Percentiles rank a stretch among this genome's conserved stretches.
Conservation (phyloP, 192 early-diverging fungal species). For the Coemansia sp. region DNA sequence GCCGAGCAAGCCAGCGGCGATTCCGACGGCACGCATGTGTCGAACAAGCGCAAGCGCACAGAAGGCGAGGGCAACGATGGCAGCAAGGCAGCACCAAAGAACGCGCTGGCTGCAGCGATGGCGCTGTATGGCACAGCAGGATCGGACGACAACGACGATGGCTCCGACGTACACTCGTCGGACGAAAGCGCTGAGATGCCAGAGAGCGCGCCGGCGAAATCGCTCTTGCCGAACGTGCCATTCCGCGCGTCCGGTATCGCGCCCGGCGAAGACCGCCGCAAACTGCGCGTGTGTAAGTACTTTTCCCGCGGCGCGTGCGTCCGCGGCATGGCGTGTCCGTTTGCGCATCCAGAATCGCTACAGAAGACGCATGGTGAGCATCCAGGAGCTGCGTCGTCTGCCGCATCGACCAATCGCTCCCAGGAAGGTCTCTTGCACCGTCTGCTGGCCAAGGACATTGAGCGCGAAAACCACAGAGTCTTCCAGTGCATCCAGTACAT, state of each 20-base stretch:
- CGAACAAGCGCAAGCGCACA: constrained; percentile 21
- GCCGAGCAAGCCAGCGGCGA: neutral
- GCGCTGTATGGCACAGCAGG: neutral
- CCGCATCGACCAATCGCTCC: too few relatives aligned
- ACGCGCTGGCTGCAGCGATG: neutral
- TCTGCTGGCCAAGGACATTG: constrained; percentile 54
- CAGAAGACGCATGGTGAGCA: neutral
- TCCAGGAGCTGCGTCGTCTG: neutral
- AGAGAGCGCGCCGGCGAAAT: constrained; percentile 18
- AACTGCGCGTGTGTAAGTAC: constrained; percentile 35
- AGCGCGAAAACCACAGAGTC: constrained; percentile 46
- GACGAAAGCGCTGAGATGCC: constrained; percentile 18
- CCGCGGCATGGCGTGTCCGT: constrained; percentile 28
- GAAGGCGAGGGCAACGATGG: neutral
- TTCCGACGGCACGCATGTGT: neutral
- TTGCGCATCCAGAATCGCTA: constrained; percentile 28
- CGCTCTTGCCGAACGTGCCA: constrained; percentile 4
- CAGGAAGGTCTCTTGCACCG: constrained; percentile 15
- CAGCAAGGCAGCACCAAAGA: neutral
- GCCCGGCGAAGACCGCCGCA: constrained; percentile 33
- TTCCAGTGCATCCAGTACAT: constrained; percentile 48
- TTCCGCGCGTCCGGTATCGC: constrained; percentile 31
- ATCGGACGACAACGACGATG: constrained; percentile 2
- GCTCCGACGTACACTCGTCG: neutral
- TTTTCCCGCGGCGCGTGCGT: constrained; percentile 30